phyloP scores from a whole-genome alignment of 148 eudicot genomes.

The Limonium bicolor region DNA sequence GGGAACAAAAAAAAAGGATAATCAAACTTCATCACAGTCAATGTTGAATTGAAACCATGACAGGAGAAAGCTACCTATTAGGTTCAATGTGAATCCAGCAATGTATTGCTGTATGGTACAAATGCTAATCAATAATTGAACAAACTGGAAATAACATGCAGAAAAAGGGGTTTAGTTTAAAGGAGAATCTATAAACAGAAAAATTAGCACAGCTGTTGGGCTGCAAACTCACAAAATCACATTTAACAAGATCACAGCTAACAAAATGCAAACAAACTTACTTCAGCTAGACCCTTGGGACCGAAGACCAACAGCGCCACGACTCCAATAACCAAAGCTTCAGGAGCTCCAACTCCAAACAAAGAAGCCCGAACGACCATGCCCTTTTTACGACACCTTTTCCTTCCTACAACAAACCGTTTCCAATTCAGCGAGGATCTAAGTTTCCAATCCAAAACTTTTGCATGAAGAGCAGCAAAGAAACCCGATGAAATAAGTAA shows the following conservation, averaged over 20 bases:
- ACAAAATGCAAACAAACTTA: conserved; percentile 9
- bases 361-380: conserved; percentile 70
- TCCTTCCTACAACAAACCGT: conserved; percentile 32
- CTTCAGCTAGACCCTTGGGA: conserved; percentile 99
- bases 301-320: conserved; percentile 97
- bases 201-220: neutral
- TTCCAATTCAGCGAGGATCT: conserved; percentile 1
- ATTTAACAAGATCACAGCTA: too few species aligned
- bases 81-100: too few species aligned
- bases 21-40: too few species aligned
- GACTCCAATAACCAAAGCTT: conserved; percentile 89
- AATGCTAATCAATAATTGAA: too few species aligned
- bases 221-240: too few species aligned
- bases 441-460: neutral
- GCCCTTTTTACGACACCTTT: conserved; percentile 33
- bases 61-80: too few species aligned
- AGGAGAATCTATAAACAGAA: neutral
- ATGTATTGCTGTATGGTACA: too few species aligned
- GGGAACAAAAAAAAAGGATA: too few species aligned
- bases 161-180: too few species aligned
- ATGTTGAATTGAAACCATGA: too few species aligned
- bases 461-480: neutral
- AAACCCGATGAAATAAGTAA: conserved; percentile 12
- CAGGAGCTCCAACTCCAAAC: conserved; percentile 98
- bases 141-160: too few species aligned